These are phyloP conservation scores for Aspergillus piperis DNA, from an alignment of 2,329 filamentous ascomycete species.

Conservation along the genomic window DNA sequence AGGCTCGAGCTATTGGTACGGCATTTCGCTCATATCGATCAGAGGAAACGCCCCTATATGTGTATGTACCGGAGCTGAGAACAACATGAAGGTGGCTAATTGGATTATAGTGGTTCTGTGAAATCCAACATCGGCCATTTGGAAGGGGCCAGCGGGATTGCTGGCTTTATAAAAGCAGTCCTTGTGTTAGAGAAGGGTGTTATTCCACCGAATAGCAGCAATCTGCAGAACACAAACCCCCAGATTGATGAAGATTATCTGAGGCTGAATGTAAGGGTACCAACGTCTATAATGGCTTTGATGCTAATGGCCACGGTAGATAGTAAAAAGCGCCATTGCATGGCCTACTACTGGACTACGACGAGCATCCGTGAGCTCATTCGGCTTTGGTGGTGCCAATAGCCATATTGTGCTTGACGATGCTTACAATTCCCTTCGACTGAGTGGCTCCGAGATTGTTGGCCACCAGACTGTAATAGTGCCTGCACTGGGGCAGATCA, in stretches of 20 bases:
- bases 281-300: neutral
- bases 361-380: constrained; percentile 27
- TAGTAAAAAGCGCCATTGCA: constrained; percentile 10
- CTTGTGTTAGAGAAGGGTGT: constrained; percentile 48
- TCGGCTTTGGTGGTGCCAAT: constrained; percentile 32
- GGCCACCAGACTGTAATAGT: constrained; percentile 2
- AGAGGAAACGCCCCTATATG: constrained; percentile 1
- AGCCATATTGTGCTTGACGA: constrained; percentile 28
- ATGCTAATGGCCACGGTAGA: neutral
- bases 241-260: constrained; percentile 12
- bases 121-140: constrained; percentile 24
- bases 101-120: constrained; percentile 2
- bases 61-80: neutral
- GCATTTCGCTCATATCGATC: constrained; percentile 10
- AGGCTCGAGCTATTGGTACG: constrained; percentile 16
- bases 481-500: neutral
- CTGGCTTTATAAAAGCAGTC: constrained; percentile 45
- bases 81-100: neutral
- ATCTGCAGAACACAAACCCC: constrained; percentile 3
- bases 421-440: constrained; percentile 13
- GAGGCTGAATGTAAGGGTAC: constrained; percentile 1
- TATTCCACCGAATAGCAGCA: constrained; percentile 45
- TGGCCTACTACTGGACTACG: constrained; percentile 24
- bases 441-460: neutral
- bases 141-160: constrained; percentile 41